Evolutionary conservation across 129 eudicot species (phyloP).

Genomic region (Erigeron canadensis): DNA sequence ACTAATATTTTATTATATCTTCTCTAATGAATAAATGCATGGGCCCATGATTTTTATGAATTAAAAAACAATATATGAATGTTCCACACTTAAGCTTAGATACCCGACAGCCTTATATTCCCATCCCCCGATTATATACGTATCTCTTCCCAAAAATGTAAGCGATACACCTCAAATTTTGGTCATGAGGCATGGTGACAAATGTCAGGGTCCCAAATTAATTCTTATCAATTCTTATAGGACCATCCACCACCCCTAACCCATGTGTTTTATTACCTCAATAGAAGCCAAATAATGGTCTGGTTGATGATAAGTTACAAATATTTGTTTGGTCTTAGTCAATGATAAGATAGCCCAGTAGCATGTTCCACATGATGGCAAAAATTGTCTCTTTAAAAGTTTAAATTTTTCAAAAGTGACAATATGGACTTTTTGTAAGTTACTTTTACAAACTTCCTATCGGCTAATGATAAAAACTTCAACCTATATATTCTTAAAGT

Average conservation of each 20-base stretch:
- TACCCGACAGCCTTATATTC: too few species aligned
- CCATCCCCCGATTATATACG: too few species aligned
- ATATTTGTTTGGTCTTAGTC: conserved; percentile 35
- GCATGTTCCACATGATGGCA: conserved; percentile 34
- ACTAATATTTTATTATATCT: too few species aligned
- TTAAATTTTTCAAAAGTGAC: background rate
- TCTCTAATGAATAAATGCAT: too few species aligned
- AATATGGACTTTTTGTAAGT: conserved; percentile 21
- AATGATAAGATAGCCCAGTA: conserved; percentile 31
- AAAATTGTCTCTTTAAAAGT: background rate
- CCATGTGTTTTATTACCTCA: conserved; percentile 22
- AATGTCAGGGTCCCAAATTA: conserved; percentile 25
- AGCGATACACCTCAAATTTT: conserved; percentile 14
- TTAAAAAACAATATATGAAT: too few species aligned
- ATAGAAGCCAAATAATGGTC: conserved; percentile 22
- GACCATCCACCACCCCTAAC: conserved; percentile 25
- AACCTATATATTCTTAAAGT: too few species aligned
- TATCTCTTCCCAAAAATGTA: conserved; percentile 14
- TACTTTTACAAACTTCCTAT: conserved; percentile 2
- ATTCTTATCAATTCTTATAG: conserved; percentile 27
- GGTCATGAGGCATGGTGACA: conserved; percentile 22
- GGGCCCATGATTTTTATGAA: too few species aligned
- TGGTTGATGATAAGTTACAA: conserved; percentile 22
- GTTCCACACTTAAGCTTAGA: too few species aligned
- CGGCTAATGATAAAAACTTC: background rate